Evolutionary conservation across 768 basidiomycete species (phyloP), one percentile per base, ranked within the genome.

Genomic region (Podaxis rugospora): DNA sequence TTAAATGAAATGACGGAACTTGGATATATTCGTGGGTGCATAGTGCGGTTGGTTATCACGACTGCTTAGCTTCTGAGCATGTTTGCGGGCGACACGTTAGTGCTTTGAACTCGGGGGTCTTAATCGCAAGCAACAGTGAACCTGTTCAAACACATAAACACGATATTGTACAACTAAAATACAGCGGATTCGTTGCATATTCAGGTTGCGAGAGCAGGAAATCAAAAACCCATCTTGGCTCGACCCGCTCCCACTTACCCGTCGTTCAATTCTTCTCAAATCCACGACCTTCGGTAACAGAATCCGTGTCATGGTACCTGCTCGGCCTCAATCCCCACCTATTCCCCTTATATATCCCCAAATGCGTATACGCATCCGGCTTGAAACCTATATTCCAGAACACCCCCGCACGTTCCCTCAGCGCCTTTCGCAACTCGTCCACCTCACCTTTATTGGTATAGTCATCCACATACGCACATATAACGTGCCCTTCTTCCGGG

Each of bases 331-430:
- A 69, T 5, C 66, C 68, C 72, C 71, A 77, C n/a, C 68, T 60
- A 52, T 77, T 78, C 18, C 70, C 64, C 42, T 71, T 68, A 60
- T 77, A 77, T 13, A 77, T 76, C 5, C 71, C 74, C 35, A 76
- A 65, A 64, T 74, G 66, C 4, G 76, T 76, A 64, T 77, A 77
- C 27, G 73, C 72, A 37, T 77, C 76, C 21, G 75, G 68, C 64
- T 78, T 78, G 70, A 76, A 77, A 3, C 74, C 73, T 55, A 76
- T 75, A 62, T 70, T 74, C 70, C 36, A 57, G 18, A 50, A 49
- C 13, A 66, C 66, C 3, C 78, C 76, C 28, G 70, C 63, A 32
- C 49, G 47, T 9, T 47, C 61, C 51, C 69, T 72, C 61, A 78
- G 62, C n/a, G 66, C 72, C 42, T 73, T 68, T 64, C 77, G 67